Conservation (phyloP, 768 basidiomycete genomes). For the Gyrodon lividus region DNA sequence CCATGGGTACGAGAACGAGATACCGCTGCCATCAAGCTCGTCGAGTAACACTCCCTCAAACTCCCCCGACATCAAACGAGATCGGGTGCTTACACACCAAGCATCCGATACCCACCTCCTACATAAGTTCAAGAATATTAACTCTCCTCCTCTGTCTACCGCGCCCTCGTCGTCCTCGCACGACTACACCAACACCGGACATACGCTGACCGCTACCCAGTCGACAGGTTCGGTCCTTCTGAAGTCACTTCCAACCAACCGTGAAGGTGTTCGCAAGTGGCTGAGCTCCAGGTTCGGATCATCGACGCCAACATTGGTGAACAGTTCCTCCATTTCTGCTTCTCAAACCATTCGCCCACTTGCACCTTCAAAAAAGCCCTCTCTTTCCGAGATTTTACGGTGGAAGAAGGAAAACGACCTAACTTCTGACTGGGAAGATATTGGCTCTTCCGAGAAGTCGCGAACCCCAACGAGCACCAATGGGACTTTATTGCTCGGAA, state of each 20-base stretch:
- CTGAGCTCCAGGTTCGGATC: conserved; percentile 58
- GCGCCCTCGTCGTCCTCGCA: conserved; percentile 48
- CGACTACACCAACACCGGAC: conserved; percentile 46
- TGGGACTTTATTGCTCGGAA: conserved; percentile 32
- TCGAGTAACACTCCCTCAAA: conserved; percentile 50
- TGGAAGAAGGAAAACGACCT: conserved; percentile 56
- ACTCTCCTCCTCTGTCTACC: conserved; percentile 41
- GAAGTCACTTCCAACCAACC: conserved; percentile 63
- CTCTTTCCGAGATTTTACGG: conserved; percentile 63
- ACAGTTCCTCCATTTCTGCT: conserved; percentile 35
- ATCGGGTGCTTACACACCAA: conserved; percentile 66
- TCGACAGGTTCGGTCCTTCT: conserved; percentile 37
- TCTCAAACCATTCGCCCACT: conserved; percentile 34
- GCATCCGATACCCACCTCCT: conserved; percentile 67
- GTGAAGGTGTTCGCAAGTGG: conserved; percentile 82
- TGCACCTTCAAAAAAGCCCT: conserved; percentile 57
- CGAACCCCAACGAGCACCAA: conserved; percentile 50
- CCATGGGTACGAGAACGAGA: conserved; percentile 44
- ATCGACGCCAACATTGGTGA: conserved; percentile 38
- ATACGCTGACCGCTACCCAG: conserved; percentile 30
- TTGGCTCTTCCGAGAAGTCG: conserved; percentile 42
- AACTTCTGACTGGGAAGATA: conserved; percentile 66
- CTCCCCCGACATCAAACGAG: conserved; percentile 51
- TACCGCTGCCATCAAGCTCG: conserved; percentile 45
- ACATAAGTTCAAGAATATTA: conserved; percentile 46